Evolutionary conservation across 2,329 filamentous ascomycete species (phyloP), one percentile per base, ranked within the genome.

Genomic region (Hirsutella rhossiliensis): DNA sequence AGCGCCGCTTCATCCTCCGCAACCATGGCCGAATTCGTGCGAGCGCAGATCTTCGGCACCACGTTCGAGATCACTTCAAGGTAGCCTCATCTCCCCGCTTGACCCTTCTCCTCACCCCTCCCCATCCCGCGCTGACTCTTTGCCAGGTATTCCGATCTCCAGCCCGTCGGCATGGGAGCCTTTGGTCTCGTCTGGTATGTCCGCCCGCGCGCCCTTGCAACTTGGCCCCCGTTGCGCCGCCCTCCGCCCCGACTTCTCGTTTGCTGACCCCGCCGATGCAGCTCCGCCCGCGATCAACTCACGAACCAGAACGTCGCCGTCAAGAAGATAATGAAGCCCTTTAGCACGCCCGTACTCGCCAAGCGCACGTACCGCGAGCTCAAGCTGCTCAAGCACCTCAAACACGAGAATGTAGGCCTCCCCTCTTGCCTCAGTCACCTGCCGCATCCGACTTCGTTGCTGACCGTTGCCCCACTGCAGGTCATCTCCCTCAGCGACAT

Each of bases 281-380:
- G 90, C 69, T 97, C 92, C 52, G 92, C 92, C 46, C 90, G 88
- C 69, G 92, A 98, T 66, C 89, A 97, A 72, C 87, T 98, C 67
- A 97, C 92, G 48, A 86, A 79, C 63, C 89, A 96, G 66, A 88
- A 89, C 67, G 92, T 98, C 49, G 92, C 92, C 47, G 89, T 98
- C 63, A 98, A 98, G 78, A 98, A 98, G 79, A 98, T 98, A 62
- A 97, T 98, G 90, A 98, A 97, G 74, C 92, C 92, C 11, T 98
- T 98, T 69, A 96, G 89, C 75, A 98, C 92, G n/a, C 89, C 92
- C 1, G 92, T 98, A 47, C 75, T 98, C 40, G 92, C 92, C 47
- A 98, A 98, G 74, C 80, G 92, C 62, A 98, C 92, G 53, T 98
- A 98, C 66, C 82, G 92, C 60, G 92, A 98, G 67, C 72, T 98